Percentiles rank a stretch among this genome's conserved stretches.
Conservation (phyloP, 176 grass and related monocot species). For the bread wheat (Triticum aestivum) region IWGSC_CS_RefSeq_v2.1 NC_057795.1:515592785-515593284, state of each 20-base stretch:
- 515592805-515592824: conserved; percentile 6
- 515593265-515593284: too few species aligned
- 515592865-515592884: not conserved
- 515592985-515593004: not conserved
- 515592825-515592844: conserved; percentile 61
- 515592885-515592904: too few species aligned
- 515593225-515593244: not conserved
- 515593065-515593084: too few species aligned
- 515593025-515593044: not conserved
- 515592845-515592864: conserved; percentile 22
- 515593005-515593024: not conserved
- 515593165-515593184: too few species aligned
- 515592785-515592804: conserved; percentile 51
- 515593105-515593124: too few species aligned
- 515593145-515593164: not conserved
- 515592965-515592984: not conserved
- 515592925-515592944: not conserved
- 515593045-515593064: not conserved
- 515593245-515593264: not conserved
- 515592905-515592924: too few species aligned
- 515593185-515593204: not conserved
- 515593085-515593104: too few species aligned
- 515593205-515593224: not conserved
- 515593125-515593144: too few species aligned
- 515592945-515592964: not conserved